Percentiles rank a stretch among this genome's conserved stretches.
Evolutionary conservation across 805 yeast species (phyloP).

Genomic region (Saturnispora saitoi): DNA sequence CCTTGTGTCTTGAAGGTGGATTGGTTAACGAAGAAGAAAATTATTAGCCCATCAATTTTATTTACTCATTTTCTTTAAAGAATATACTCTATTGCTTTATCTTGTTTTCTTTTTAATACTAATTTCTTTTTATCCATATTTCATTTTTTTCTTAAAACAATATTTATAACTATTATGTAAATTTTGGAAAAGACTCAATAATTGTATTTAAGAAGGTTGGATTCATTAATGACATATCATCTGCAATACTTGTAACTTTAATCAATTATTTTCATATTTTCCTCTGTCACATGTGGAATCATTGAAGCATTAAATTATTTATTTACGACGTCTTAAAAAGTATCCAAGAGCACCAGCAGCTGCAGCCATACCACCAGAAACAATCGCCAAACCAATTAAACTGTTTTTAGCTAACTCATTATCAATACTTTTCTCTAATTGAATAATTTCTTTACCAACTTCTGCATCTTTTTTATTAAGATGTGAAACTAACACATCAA

Average conservation of each 20-base stretch:
- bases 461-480: constrained; percentile 76
- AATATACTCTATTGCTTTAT: not conserved
- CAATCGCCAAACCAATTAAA: constrained; percentile 76
- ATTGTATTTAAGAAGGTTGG: no score
- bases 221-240: no score
- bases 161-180: no score
- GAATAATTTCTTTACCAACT: constrained; percentile 1
- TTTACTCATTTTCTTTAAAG: not conserved
- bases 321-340: constrained; percentile 5
- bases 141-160: no score
- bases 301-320: not conserved
- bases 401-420: constrained; percentile 84
- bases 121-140: no score
- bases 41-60: not conserved
- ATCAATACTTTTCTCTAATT: constrained; percentile 65
- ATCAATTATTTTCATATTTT: no score
- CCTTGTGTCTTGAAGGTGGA: constrained; percentile 79
- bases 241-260: no score
- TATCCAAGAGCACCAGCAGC: constrained; percentile 45
- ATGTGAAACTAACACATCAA: constrained; percentile 72
- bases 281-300: no score
- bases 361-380: constrained; percentile 78
- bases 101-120: no score
- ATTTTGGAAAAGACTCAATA: no score
- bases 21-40: constrained; percentile 16